Evolutionary conservation across 1,284 basidiomycete genomes (phyloP).

Genomic region (Trametes sp.): DNA sequence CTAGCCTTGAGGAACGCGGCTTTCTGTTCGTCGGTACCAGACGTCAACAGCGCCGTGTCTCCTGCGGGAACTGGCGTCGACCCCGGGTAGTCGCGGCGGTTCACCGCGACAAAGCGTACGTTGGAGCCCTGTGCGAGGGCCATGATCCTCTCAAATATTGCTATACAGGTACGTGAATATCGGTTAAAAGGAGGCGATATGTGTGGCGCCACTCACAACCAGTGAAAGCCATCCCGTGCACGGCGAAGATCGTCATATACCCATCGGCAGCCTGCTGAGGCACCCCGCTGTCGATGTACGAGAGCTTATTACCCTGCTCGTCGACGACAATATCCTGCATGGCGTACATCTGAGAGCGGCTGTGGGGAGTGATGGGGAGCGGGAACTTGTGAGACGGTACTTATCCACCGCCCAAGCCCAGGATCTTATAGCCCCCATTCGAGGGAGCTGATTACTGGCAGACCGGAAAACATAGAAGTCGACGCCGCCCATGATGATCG

Average conservation of each 20-base stretch:
- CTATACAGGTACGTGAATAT: background rate
- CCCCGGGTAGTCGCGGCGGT: slow-evolving; percentile 30
- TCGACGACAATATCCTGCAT: slow-evolving; percentile 33
- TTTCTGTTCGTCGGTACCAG: slow-evolving; percentile 37
- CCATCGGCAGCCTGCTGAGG: background rate
- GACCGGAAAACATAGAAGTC: background rate
- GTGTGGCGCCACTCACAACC: slow-evolving; percentile 11
- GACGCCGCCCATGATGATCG: background rate
- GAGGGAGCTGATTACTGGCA: too few species aligned
- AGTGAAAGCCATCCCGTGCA: slow-evolving; percentile 29
- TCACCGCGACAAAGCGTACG: slow-evolving; percentile 39
- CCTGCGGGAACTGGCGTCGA: slow-evolving; percentile 25
- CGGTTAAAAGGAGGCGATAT: background rate
- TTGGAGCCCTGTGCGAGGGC: background rate
- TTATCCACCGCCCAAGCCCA: background rate
- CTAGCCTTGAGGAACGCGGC: slow-evolving; percentile 34
- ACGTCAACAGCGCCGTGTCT: slow-evolving; percentile 33
- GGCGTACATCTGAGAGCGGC: background rate
- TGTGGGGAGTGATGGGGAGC: background rate
- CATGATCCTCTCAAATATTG: background rate
- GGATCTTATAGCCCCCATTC: background rate
- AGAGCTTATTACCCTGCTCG: slow-evolving; percentile 18
- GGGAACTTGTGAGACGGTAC: background rate
- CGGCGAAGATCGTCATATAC: slow-evolving; percentile 29
- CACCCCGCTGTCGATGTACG: slow-evolving; percentile 28